Percentiles rank a stretch among this genome's conserved stretches.
Evolutionary conservation across 2,329 filamentous ascomycete species (phyloP).

Genomic region (Spiromastix sp.): DNA sequence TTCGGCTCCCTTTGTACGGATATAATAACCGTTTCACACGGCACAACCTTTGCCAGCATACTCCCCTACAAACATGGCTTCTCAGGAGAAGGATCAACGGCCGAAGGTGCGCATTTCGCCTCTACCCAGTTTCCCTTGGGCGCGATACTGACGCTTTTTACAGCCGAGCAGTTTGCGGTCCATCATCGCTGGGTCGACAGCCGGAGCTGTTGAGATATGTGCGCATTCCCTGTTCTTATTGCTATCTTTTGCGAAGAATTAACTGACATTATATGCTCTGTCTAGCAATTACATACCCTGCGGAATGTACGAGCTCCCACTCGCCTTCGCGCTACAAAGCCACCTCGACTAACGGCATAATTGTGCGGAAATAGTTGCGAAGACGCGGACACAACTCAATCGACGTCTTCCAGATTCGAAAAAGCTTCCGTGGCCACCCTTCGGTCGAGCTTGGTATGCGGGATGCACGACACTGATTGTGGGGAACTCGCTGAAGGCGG

Average conservation of each 20-base stretch:
- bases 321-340: background rate
- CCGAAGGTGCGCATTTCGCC: slow-evolving; percentile 24
- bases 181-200: slow-evolving; percentile 84
- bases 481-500: slow-evolving; percentile 92
- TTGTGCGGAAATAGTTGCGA: slow-evolving; percentile 62
- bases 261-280: too few species aligned
- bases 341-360: background rate
- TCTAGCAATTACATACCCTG: slow-evolving; percentile 79
- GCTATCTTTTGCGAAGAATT: too few species aligned
- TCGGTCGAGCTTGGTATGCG: slow-evolving; percentile 91
- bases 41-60: too few species aligned
- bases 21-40: too few species aligned
- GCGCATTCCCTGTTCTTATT: slow-evolving; percentile 19
- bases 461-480: slow-evolving; percentile 95
- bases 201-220: slow-evolving; percentile 91
- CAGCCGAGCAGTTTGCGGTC: slow-evolving; percentile 75
- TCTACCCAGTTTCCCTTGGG: slow-evolving; percentile 1
- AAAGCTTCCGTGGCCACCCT: slow-evolving; percentile 91
- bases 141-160: slow-evolving; percentile 4
- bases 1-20: too few species aligned
- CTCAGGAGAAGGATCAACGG: slow-evolving; percentile 25
- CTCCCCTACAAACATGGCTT: slow-evolving; percentile 12
- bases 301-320: slow-evolving; percentile 58
- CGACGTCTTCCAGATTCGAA: slow-evolving; percentile 65
- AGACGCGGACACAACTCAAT: slow-evolving; percentile 91